A percentile compares a stretch with the other conserved stretches of the same genome.
Conservation (phyloP, 768 basidiomycete species). For the Xerocomellus intermedius region DNA sequence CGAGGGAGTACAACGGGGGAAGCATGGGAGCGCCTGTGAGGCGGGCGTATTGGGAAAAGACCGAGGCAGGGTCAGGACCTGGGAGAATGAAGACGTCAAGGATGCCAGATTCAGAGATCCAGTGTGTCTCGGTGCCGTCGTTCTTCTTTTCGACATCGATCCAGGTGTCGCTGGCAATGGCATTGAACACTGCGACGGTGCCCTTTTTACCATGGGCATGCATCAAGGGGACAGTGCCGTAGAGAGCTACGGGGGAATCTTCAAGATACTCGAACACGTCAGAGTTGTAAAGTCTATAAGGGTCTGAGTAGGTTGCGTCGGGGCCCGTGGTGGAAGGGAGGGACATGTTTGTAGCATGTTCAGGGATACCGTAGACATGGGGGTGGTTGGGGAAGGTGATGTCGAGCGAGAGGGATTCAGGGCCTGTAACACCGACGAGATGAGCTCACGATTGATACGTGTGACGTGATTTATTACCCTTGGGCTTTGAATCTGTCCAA, state of each 20-base stretch:
- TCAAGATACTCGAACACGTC: constrained; percentile 97
- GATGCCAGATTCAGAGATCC: constrained; percentile 97
- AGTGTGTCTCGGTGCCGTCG: constrained; percentile 81
- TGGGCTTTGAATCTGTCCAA: constrained; percentile 94
- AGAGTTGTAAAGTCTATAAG: constrained; percentile 91
- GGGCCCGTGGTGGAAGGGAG: constrained; percentile 88
- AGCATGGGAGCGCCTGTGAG: constrained; percentile 85
- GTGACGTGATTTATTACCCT: constrained; percentile 53
- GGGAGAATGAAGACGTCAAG: constrained; percentile 93
- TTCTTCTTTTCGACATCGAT: constrained; percentile 72
- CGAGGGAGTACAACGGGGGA: constrained; percentile 90
- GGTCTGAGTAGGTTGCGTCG: constrained; percentile 74
- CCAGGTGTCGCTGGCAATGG: constrained; percentile 90
- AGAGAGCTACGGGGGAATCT: constrained; percentile 75
- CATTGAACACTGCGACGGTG: constrained; percentile 89
- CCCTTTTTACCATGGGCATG: constrained; percentile 88
- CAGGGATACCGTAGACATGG: constrained; percentile 93
- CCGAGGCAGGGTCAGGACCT: constrained; percentile 77
- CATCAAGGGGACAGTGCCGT: constrained; percentile 89
- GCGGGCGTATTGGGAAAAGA: constrained; percentile 82
- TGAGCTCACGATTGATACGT: not conserved
- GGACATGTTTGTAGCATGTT: constrained; percentile 88
- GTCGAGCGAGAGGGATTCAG: constrained; percentile 90
- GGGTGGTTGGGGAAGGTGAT: constrained; percentile 90
- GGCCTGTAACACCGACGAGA: constrained; percentile 56